Evolutionary conservation across 1,284 basidiomycete species (phyloP).

Genomic region (Rhodotorula sp.): DNA sequence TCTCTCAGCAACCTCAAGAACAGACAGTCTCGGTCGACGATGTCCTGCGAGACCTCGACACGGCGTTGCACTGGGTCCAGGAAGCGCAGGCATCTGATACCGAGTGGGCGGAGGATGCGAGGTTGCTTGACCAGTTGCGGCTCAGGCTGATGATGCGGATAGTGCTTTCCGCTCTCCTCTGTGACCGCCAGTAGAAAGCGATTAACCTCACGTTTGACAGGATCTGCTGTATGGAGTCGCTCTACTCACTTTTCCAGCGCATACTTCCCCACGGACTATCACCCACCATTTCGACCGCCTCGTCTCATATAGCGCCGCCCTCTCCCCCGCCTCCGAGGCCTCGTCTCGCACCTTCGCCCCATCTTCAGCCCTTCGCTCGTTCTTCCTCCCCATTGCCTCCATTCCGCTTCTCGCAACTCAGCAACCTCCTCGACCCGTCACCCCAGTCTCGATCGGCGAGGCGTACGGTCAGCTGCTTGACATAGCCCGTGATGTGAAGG

Average conservation of each 20-base stretch:
- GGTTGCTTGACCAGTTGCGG: not conserved
- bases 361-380: not conserved
- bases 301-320: not conserved
- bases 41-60: conserved; percentile 62
- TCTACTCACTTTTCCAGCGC: conserved; percentile 22
- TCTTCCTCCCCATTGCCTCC: conserved; percentile 6
- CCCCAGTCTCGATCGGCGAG: not conserved
- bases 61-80: conserved; percentile 58
- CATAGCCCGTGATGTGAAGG: not conserved
- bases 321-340: not conserved
- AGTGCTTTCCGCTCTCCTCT: not conserved
- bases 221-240: conserved; percentile 29
- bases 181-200: not conserved
- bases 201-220: conserved; percentile 2
- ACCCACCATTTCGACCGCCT: conserved; percentile 12
- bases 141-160: conserved; percentile 9
- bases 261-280: conserved; percentile 18
- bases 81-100: not conserved
- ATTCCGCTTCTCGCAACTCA: conserved; percentile 23
- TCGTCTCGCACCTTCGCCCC: not conserved
- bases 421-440: conserved; percentile 25
- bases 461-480: conserved; percentile 7
- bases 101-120: not conserved
- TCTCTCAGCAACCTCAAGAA: conserved; percentile 71
- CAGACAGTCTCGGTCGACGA: conserved; percentile 63